phyloP scores from a whole-genome alignment of 805 yeast genomes.

The Myxozyma neglecta region DNA sequence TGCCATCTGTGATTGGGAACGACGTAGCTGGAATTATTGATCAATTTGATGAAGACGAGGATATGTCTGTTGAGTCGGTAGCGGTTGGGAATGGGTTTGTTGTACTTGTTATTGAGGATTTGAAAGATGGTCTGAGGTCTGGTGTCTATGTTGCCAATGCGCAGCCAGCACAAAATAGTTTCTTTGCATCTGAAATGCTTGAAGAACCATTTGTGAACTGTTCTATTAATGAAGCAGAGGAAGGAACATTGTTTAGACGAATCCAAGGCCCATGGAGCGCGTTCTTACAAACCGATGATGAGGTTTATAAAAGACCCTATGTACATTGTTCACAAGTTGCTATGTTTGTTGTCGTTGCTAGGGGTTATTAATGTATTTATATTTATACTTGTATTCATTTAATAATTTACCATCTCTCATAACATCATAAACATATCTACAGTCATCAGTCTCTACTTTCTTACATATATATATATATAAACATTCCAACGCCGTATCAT shows the following conservation, averaged over 20 bases:
- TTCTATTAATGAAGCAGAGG: not conserved
- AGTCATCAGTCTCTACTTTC: no score
- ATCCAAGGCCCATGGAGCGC: conserved; percentile 4
- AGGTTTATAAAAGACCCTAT: not conserved
- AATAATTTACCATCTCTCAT: no score
- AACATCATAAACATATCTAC: no score
- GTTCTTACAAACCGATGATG: not conserved
- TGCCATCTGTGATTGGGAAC: not conserved
- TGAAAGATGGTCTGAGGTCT: not conserved
- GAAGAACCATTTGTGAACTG: not conserved
- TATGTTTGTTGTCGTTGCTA: conserved; percentile 6
- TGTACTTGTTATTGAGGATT: conserved; percentile 2
- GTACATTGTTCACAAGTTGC: conserved; percentile 3
- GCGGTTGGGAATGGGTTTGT: conserved; percentile 15
- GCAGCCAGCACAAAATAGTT: not conserved
- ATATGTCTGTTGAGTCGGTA: not conserved
- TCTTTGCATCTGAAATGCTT: not conserved
- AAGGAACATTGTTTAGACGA: not conserved
- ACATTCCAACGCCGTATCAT: not conserved
- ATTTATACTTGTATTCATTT: no score
- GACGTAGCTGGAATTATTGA: conserved; percentile 17
- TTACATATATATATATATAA: not conserved
- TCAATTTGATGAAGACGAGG: conserved; percentile 18
- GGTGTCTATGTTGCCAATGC: not conserved
- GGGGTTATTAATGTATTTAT: not conserved